A percentile compares a stretch with the other conserved stretches of the same genome.
These are phyloP conservation scores for Friedmanniomyces simplex DNA, from an alignment of 495 filamentous ascomycete species.

Conservation along the genomic window DNA sequence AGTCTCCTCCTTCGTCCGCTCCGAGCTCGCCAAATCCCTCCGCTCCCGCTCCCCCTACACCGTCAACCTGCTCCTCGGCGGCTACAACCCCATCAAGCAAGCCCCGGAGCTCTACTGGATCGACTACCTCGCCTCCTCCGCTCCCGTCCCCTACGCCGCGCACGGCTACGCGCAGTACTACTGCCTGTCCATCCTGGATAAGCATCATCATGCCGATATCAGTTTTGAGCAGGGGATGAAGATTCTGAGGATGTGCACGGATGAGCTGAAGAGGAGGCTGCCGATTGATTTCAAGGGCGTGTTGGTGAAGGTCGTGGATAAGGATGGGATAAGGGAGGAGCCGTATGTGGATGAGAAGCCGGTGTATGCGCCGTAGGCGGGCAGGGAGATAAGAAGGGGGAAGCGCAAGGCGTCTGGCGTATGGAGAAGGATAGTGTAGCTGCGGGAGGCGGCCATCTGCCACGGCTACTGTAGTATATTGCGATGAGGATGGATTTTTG, in stretches of 20 bases:
- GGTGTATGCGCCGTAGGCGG: constrained; percentile 15
- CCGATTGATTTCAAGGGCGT: constrained; percentile 97
- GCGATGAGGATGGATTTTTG: no score
- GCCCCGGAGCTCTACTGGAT: constrained; percentile 86
- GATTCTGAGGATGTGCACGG: constrained; percentile 84
- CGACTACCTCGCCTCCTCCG: constrained; percentile 86
- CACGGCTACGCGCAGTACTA: constrained; percentile 99
- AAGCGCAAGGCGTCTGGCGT: constrained; percentile 19
- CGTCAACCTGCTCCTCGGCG: constrained; percentile 90
- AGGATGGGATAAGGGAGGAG: constrained; percentile 75
- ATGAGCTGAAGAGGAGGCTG: constrained; percentile 90
- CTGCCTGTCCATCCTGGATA: constrained; percentile 91
- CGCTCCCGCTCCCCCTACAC: constrained; percentile 88
- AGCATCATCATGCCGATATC: constrained; percentile 95
- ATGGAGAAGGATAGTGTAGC: constrained; percentile 1
- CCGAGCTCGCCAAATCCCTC: constrained; percentile 80
- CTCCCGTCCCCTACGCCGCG: constrained; percentile 83
- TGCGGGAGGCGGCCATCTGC: background rate
- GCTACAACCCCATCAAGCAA: constrained; percentile 76
- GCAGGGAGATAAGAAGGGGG: no score
- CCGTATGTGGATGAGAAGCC: constrained; percentile 55
- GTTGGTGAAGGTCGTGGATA: constrained; percentile 85
- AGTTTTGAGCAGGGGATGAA: constrained; percentile 75
- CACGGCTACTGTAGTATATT: background rate
- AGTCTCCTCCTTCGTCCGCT: constrained; percentile 81